phyloP scores from a whole-genome alignment of 768 basidiomycete genomes.

The Xerocomus spinulosus region DNA sequence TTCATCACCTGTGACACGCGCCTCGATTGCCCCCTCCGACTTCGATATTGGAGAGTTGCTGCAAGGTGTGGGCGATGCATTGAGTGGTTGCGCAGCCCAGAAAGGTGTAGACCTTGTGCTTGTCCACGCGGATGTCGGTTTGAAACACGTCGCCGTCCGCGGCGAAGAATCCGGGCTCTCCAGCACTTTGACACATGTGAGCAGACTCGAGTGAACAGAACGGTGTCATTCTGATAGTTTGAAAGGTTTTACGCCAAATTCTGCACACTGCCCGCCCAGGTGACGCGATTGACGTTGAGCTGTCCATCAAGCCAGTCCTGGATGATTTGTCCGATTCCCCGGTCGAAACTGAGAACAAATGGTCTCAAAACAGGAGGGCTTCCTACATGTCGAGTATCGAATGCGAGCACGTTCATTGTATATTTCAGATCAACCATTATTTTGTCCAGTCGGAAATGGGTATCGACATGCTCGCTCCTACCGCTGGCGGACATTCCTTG shows the following conservation, averaged over 20 bases:
- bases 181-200: constrained; percentile 80
- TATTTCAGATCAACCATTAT: constrained; percentile 55
- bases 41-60: constrained; percentile 91
- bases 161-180: constrained; percentile 83
- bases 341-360: constrained; percentile 18
- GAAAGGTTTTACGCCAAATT: constrained; percentile 80
- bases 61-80: constrained; percentile 83
- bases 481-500: constrained; percentile 8
- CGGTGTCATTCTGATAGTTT: constrained; percentile 15
- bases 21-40: constrained; percentile 40
- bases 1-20: constrained; percentile 17
- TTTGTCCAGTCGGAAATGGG: constrained; percentile 27
- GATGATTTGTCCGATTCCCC: constrained; percentile 25
- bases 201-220: constrained; percentile 28
- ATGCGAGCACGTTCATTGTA: constrained; percentile 46
- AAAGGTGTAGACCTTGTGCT: constrained; percentile 86
- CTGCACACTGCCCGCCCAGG: constrained; percentile 61
- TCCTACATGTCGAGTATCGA: constrained; percentile 22
- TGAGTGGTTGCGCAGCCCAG: constrained; percentile 80
- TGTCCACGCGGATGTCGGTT: constrained; percentile 82
- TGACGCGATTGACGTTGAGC: constrained; percentile 83
- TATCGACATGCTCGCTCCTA: constrained; percentile 6
- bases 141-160: constrained; percentile 81
- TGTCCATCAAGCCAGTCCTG: constrained; percentile 46
- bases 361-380: constrained; percentile 23